Percentiles rank a stretch among this genome's conserved stretches.
These are phyloP conservation scores for Vanderwaltozyma polyspora DNA, from an alignment of 805 yeast species.

Conservation along the genomic window DNA sequence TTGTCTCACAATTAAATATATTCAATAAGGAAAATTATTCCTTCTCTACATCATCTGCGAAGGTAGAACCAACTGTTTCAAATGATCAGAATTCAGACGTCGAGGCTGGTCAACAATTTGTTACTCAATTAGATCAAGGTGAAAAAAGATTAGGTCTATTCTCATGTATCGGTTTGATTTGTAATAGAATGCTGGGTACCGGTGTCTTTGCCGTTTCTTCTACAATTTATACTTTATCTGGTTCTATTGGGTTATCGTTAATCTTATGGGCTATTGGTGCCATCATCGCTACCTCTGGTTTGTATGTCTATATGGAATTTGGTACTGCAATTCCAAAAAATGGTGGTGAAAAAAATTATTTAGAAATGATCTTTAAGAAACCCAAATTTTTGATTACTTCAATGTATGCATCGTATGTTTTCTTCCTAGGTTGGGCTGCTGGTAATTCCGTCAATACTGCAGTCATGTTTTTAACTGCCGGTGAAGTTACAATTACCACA, in stretches of 20 bases:
- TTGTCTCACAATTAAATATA: constrained; percentile 20
- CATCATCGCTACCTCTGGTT: constrained; percentile 50
- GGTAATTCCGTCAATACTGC: constrained; percentile 77
- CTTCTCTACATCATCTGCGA: constrained; percentile 3
- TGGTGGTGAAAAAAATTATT: constrained; percentile 79
- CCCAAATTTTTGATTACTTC: constrained; percentile 61
- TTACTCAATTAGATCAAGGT: constrained; percentile 31
- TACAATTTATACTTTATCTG: constrained; percentile 37
- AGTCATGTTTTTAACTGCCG: constrained; percentile 64
- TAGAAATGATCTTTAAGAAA: constrained; percentile 57
- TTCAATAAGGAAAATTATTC: constrained; percentile 22
- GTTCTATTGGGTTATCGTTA: constrained; percentile 62
- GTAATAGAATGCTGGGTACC: constrained; percentile 65
- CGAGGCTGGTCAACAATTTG: constrained; percentile 23
- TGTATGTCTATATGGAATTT: constrained; percentile 68
- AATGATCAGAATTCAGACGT: constrained; percentile 9
- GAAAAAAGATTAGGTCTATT: constrained; percentile 37
- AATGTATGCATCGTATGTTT: constrained; percentile 57
- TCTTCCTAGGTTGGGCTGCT: constrained; percentile 77
- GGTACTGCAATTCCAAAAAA: constrained; percentile 70
- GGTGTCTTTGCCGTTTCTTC: constrained; percentile 69
- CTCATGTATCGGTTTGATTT: constrained; percentile 53
- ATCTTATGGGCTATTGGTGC: constrained; percentile 70
- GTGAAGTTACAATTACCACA: constrained; percentile 50
- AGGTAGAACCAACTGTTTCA: background rate